Percentiles rank a stretch among this genome's conserved stretches.
Conservation (phyloP, 2,329 filamentous ascomycete genomes). For the Didymella exigua region DNA sequence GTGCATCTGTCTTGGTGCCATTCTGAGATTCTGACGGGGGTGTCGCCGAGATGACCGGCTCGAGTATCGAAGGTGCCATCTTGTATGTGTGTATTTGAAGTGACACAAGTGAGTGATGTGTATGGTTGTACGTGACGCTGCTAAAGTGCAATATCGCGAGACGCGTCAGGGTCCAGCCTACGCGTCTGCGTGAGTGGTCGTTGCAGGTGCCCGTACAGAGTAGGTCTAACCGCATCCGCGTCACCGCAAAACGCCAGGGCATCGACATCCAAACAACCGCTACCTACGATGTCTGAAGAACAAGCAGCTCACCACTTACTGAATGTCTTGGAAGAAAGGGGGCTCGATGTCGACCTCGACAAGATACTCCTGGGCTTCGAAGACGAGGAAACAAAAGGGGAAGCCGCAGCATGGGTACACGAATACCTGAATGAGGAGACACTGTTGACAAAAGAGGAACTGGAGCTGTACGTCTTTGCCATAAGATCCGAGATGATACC, state of each 20-base stretch:
- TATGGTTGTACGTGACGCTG: not conserved
- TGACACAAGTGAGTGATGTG: not conserved
- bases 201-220: conserved; percentile 25
- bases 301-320: conserved; percentile 51
- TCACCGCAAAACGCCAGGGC: conserved; percentile 32
- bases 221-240: conserved; percentile 30
- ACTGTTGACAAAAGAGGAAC: conserved; percentile 56
- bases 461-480: conserved; percentile 50
- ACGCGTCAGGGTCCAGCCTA: conserved; percentile 33
- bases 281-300: conserved; percentile 40
- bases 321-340: conserved; percentile 52
- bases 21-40: conserved; percentile 22
- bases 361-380: conserved; percentile 57
- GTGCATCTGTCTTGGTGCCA: conserved; percentile 9
- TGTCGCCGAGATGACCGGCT: conserved; percentile 33
- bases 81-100: not conserved
- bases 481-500: not conserved
- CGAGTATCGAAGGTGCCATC: conserved; percentile 39
- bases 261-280: conserved; percentile 18
- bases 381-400: conserved; percentile 48
- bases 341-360: conserved; percentile 51
- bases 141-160: conserved; percentile 22
- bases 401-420: conserved; percentile 53
- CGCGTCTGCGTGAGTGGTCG: conserved; percentile 41
- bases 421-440: conserved; percentile 55